Evolutionary conservation across 768 basidiomycete genomes (phyloP).

Genomic region (Lactarius quietus): DNA sequence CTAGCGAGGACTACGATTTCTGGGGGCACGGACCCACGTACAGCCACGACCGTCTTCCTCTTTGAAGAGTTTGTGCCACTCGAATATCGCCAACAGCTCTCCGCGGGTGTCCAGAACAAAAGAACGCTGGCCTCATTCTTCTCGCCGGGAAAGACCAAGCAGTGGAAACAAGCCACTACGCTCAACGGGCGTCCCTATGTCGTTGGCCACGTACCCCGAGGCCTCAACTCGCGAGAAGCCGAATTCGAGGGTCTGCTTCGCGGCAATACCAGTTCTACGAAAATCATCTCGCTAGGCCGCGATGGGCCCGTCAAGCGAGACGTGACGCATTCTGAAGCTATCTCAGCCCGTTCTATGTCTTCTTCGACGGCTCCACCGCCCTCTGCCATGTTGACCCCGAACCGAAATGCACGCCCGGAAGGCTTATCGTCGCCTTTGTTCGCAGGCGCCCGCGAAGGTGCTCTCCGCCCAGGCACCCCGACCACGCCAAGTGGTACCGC

Average conservation of each 20-base stretch:
- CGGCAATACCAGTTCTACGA: slow-evolving; percentile 44
- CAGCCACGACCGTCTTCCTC: slow-evolving; percentile 64
- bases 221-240: slow-evolving; percentile 55
- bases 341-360: not conserved
- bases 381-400: not conserved
- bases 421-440: slow-evolving; percentile 9
- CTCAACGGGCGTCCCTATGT: slow-evolving; percentile 77
- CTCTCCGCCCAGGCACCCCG: slow-evolving; percentile 29
- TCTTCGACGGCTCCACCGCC: not conserved
- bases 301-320: slow-evolving; percentile 26
- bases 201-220: slow-evolving; percentile 51
- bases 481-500: slow-evolving; percentile 31
- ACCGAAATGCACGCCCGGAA: not conserved
- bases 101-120: slow-evolving; percentile 44
- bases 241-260: slow-evolving; percentile 78
- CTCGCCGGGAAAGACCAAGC: slow-evolving; percentile 46
- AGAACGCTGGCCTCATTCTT: slow-evolving; percentile 70
- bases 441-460: not conserved
- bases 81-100: slow-evolving; percentile 79
- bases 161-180: slow-evolving; percentile 78
- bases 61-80: slow-evolving; percentile 94
- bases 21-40: slow-evolving; percentile 58
- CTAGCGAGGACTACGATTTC: slow-evolving; percentile 32
- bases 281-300: slow-evolving; percentile 36
- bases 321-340: not conserved